phyloP scores from a whole-genome alignment of 2,329 filamentous ascomycete species.

The Triangularia setosa region DNA sequence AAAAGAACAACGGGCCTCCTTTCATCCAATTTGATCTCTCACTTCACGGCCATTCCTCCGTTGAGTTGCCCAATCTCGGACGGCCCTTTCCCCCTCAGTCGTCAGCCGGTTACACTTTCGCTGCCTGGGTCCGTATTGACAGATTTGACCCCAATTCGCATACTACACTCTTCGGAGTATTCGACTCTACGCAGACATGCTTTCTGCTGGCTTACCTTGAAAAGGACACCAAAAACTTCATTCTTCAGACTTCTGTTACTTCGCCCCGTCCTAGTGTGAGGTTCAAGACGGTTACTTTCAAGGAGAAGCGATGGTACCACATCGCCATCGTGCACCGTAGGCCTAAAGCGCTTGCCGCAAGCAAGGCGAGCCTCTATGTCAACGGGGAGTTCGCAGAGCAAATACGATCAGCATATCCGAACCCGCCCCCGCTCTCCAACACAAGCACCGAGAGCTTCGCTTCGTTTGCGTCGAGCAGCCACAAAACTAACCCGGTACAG shows the following conservation, averaged over 20 bases:
- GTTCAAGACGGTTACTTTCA: constrained; percentile 80
- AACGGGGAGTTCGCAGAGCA: constrained; percentile 94
- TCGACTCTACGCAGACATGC: constrained; percentile 86
- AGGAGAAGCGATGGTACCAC: constrained; percentile 83
- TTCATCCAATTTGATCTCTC: constrained; percentile 95
- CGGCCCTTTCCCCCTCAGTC: constrained; percentile 78
- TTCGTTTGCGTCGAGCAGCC: constrained; percentile 58
- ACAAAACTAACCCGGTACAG: constrained; percentile 68
- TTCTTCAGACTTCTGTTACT: constrained; percentile 90
- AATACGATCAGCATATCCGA: constrained; percentile 82
- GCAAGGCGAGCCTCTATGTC: constrained; percentile 83
- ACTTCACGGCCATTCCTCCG: constrained; percentile 78
- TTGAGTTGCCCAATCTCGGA: constrained; percentile 84
- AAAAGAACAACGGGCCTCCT: constrained; percentile 70
- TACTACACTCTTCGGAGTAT: constrained; percentile 93
- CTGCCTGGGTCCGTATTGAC: constrained; percentile 85
- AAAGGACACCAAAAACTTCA: constrained; percentile 88
- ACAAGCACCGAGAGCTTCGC: constrained; percentile 64
- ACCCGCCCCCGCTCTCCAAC: constrained; percentile 63
- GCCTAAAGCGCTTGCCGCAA: constrained; percentile 68
- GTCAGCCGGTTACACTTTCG: constrained; percentile 82
- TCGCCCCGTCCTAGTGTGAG: constrained; percentile 83
- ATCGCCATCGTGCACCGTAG: constrained; percentile 82
- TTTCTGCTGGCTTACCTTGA: constrained; percentile 93
- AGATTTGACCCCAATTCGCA: constrained; percentile 79